Base-by-base conservation (phyloP, 2,329 filamentous ascomycete genomes). In the Exophiala mesophila region DNA sequence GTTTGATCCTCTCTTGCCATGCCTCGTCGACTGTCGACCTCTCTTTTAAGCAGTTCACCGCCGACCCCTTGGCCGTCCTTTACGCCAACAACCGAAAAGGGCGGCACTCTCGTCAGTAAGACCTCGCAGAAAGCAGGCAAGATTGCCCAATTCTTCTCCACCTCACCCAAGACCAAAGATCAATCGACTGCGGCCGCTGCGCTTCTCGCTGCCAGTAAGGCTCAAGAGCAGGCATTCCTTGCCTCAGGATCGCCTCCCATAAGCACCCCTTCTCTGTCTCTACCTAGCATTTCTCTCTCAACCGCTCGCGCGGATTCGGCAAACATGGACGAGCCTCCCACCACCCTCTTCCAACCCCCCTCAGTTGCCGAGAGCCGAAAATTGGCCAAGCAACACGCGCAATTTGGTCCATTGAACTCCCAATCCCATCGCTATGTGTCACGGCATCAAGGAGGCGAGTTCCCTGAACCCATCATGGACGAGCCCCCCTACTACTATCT, bases 401-500 rank as follows among this genome's bases (percentile, higher is more conserved):
- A 97, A 61, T 98, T 97, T 59, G 92, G 85, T 9, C 90, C 90
- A 12, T 73, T 97, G 36, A 76, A 82, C 53, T 83, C 87, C 53
- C 77, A 81, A 37, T 83, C 76, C 58, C 90, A 98, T 66, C 78
- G 86, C 61, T 95, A 96, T 69, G 82, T 85, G 51, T 96, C 89
- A 73, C 80, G 84, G 64, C 88, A 94, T 63, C 80, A 84, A 49
- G 90, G 89, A 55, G 78, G 81, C 57, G 78, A 83, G 28, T 83
- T 97, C 45, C 80, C 82, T 33, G 78, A 88, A 26, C 89, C 90
- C 4, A 72, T 97, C 46, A 87, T 95, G 62, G 92, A 98, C 60
- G 90, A 96, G 64, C 90, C 92, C 30, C 88, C 90, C 13, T 97
- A 96, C 70, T 97, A 89, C 73, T 96, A 86, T 69, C 80, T 98